Conservation (phyloP, 495 filamentous ascomycete species). For the Penicillium robsamsonii region DNA sequence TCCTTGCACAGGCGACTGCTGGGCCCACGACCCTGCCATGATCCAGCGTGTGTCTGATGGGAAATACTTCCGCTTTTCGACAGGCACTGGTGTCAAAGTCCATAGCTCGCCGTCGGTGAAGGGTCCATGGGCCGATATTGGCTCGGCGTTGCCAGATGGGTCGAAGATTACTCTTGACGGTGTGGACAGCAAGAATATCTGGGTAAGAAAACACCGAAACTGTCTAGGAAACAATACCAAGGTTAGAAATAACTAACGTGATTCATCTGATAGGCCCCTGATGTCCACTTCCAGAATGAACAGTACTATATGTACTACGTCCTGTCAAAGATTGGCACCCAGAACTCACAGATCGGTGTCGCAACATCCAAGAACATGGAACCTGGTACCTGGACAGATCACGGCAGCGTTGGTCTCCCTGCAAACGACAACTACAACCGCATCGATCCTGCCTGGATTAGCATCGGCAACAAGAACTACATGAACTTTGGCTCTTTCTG, state of each 20-base stretch:
- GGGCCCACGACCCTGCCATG: slow-evolving; percentile 62
- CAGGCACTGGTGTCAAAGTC: slow-evolving; percentile 58
- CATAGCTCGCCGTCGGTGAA: slow-evolving; percentile 54
- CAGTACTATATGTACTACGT: slow-evolving; percentile 74
- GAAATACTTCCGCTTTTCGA: slow-evolving; percentile 71
- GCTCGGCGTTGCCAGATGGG: slow-evolving; percentile 55
- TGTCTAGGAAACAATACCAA: background rate
- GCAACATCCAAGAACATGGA: slow-evolving; percentile 64
- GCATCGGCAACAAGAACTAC: slow-evolving; percentile 43
- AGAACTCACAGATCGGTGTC: slow-evolving; percentile 63
- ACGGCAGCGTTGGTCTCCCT: slow-evolving; percentile 49
- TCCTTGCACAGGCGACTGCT: slow-evolving; percentile 59
- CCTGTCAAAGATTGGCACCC: slow-evolving; percentile 61
- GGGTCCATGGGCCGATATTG: slow-evolving; percentile 64
- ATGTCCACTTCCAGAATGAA: slow-evolving; percentile 53
- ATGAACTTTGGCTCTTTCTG: slow-evolving; percentile 72
- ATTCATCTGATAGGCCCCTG: slow-evolving; percentile 55
- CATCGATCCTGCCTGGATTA: slow-evolving; percentile 66
- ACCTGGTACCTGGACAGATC: slow-evolving; percentile 57
- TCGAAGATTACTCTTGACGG: slow-evolving; percentile 56
- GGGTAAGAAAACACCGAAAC: slow-evolving; percentile 41
- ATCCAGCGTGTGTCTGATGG: slow-evolving; percentile 62
- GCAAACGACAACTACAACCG: slow-evolving; percentile 60
- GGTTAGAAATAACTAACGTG: background rate
- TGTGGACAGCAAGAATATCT: slow-evolving; percentile 49